These are phyloP conservation scores for Thuidium tamariscinum DNA, from an alignment of 225 moss, liverwort and hornwort genomes.

Conservation along the genomic window DNA sequence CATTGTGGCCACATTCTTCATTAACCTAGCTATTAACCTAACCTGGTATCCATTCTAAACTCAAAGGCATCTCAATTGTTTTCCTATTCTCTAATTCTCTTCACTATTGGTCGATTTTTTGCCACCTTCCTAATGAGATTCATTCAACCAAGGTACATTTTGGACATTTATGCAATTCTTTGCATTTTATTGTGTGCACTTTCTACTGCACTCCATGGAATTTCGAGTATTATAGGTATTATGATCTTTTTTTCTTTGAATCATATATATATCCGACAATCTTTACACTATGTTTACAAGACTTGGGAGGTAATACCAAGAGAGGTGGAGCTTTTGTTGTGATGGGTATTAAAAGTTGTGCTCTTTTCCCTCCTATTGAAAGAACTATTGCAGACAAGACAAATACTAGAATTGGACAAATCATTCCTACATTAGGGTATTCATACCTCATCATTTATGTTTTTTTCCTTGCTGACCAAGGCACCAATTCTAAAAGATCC, in stretches of 20 bases:
- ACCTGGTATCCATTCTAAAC: slow-evolving; percentile 1
- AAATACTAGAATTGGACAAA: slow-evolving; percentile 21
- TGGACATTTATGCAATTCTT: slow-evolving; percentile 2
- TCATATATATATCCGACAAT: slow-evolving; percentile 34
- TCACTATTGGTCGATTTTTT: slow-evolving; percentile 15
- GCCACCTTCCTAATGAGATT: slow-evolving; percentile 22
- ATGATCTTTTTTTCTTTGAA: slow-evolving; percentile 31
- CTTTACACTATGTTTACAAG: slow-evolving; percentile 18
- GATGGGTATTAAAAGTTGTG: slow-evolving; percentile 34
- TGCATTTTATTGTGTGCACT: slow-evolving; percentile 15
- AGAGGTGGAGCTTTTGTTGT: slow-evolving; percentile 15
- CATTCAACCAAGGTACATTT: slow-evolving; percentile 14
- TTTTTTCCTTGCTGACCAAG: slow-evolving; percentile 18
- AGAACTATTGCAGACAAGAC: slow-evolving; percentile 16
- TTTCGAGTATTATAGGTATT: background rate
- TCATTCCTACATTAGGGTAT: slow-evolving; percentile 9
- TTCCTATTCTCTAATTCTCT: slow-evolving; percentile 15
- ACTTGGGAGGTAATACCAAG: slow-evolving; percentile 15
- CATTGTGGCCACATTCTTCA: slow-evolving; percentile 15
- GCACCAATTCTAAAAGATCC: background rate
- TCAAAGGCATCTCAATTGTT: slow-evolving; percentile 1
- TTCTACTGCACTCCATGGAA: slow-evolving; percentile 6
- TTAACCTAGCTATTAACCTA: slow-evolving; percentile 31
- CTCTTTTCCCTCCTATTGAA: slow-evolving; percentile 34
- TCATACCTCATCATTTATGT: slow-evolving; percentile 21